Conservation (phyloP, 805 yeast species). For the Metahyphopichia silvanorum region DNA sequence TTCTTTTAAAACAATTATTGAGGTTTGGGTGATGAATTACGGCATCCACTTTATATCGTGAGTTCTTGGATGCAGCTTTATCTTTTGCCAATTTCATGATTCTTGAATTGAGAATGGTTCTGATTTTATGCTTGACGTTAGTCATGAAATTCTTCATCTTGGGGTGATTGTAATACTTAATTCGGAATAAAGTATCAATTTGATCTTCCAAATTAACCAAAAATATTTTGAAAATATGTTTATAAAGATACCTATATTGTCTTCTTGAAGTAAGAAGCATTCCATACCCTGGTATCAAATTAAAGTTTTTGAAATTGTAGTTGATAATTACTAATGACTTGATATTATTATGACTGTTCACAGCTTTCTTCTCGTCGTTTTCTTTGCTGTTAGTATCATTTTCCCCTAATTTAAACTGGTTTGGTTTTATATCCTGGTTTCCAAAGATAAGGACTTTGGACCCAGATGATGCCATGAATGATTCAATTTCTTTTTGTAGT, state of each 20-base stretch:
- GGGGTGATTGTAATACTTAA: conserved; percentile 31
- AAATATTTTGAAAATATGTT: conserved; percentile 34
- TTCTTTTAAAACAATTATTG: conserved; percentile 24
- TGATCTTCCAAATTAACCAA: conserved; percentile 36
- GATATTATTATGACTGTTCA: too few relatives aligned
- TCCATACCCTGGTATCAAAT: conserved; percentile 33
- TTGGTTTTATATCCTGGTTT: conserved; percentile 24
- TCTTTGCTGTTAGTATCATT: conserved; percentile 6
- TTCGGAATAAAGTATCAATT: conserved; percentile 31
- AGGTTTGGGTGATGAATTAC: conserved; percentile 22
- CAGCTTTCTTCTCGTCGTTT: conserved; percentile 4
- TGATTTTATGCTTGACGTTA: conserved; percentile 21
- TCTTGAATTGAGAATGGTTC: conserved; percentile 22
- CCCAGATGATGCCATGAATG: conserved; percentile 16
- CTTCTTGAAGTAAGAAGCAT: conserved; percentile 18
- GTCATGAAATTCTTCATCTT: conserved; percentile 26
- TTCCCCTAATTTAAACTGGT: conserved; percentile 30
- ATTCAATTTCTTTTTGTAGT: conserved; percentile 28
- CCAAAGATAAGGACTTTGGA: conserved; percentile 17
- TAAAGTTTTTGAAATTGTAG: conserved; percentile 28
- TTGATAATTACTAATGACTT: conserved; percentile 15
- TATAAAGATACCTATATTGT: conserved; percentile 20
- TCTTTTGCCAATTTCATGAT: conserved; percentile 19
- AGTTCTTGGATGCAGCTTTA: conserved; percentile 2
- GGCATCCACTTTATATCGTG: conserved; percentile 17